These are phyloP conservation scores for Diplotaxis tenuifolia DNA, from an alignment of 345 rosid genomes.

Conservation along the genomic window DNA sequence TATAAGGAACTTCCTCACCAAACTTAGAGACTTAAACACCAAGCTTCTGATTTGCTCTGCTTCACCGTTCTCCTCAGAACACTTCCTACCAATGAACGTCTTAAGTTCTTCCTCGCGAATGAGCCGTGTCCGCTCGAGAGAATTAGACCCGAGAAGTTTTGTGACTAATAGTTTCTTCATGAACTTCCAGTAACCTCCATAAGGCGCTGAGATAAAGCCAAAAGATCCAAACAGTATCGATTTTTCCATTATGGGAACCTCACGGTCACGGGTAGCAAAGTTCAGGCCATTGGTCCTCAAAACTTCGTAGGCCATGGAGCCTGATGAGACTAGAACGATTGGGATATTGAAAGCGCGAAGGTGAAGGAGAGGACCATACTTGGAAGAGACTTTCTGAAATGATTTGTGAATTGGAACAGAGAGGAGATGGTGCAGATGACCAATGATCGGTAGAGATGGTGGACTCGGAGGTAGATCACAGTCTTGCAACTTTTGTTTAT, in stretches of 20 bases:
- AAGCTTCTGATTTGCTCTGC: slow-evolving; percentile 37
- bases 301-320: slow-evolving; percentile 39
- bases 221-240: slow-evolving; percentile 24
- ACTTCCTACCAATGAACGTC: slow-evolving; percentile 41
- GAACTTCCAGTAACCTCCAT: slow-evolving; percentile 52
- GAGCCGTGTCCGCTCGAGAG: slow-evolving; percentile 29
- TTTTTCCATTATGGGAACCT: slow-evolving; percentile 22
- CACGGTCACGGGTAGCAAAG: slow-evolving; percentile 28
- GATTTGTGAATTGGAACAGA: slow-evolving; percentile 29
- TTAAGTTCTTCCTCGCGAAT: slow-evolving; percentile 37
- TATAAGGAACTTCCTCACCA: slow-evolving; percentile 35
- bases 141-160: slow-evolving; percentile 35
- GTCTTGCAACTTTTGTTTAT: slow-evolving; percentile 17
- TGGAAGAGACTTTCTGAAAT: slow-evolving; percentile 34
- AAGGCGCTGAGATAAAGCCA: slow-evolving; percentile 37
- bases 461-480: slow-evolving; percentile 49
- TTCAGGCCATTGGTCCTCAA: slow-evolving; percentile 31
- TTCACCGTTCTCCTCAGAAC: slow-evolving; percentile 41
- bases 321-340: slow-evolving; percentile 42
- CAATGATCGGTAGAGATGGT: slow-evolving; percentile 41
- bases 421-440: slow-evolving; percentile 47
- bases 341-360: slow-evolving; percentile 33
- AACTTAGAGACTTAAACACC: slow-evolving; percentile 26
- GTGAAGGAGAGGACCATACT: slow-evolving; percentile 44
- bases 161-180: slow-evolving; percentile 47